phyloP scores from a whole-genome alignment of 164 flowering plant genomes.

The Magnolia kwangsiensis region DNA sequence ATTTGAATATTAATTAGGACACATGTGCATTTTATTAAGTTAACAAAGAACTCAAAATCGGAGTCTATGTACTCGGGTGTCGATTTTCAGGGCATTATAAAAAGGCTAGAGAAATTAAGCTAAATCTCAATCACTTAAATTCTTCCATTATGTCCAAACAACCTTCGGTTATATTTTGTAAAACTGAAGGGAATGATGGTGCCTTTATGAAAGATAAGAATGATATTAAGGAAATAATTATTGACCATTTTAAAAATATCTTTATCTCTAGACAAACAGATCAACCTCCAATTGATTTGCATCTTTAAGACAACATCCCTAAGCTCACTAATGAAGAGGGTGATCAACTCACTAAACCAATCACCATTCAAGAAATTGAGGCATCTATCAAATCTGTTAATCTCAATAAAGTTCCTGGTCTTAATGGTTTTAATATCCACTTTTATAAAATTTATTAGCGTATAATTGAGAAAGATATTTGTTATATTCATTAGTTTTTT shows the following conservation, averaged over 20 bases:
- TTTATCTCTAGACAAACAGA: not conserved
- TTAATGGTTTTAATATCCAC: not conserved
- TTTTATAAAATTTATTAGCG: not conserved
- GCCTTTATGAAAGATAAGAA: no score
- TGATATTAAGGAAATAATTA: not conserved
- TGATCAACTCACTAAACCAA: not conserved
- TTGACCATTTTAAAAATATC: not conserved
- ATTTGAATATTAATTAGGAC: no score
- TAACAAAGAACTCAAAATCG: no score
- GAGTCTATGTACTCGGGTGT: no score
- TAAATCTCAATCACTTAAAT: no score
- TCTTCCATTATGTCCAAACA: not conserved
- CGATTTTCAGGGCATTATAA: no score
- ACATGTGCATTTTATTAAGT: no score
- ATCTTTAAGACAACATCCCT: no score
- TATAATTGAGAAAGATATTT: not conserved
- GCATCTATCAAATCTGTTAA: not conserved
- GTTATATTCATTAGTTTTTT: not conserved
- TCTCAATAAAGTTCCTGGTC: not conserved
- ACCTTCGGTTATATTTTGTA: not conserved
- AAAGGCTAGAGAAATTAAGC: no score
- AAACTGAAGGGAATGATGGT: not conserved
- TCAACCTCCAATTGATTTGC: not conserved
- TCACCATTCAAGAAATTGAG: not conserved
- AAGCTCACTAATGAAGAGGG: not conserved